phyloP scores from a whole-genome alignment of 2,329 filamentous ascomycete species.

The Penicillium sp. region DNA sequence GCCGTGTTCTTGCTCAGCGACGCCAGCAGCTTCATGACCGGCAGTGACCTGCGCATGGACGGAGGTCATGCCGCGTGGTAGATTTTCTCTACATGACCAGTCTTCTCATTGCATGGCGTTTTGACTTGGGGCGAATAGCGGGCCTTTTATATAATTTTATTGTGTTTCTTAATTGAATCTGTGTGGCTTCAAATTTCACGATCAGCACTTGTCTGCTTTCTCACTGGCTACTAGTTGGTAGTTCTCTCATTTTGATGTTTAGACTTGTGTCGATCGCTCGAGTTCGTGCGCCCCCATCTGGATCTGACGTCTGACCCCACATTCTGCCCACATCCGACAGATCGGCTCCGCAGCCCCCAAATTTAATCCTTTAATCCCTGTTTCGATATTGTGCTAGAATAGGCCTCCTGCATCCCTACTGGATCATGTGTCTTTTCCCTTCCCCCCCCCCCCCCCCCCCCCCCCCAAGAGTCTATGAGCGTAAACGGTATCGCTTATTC shows the following conservation, averaged over 20 bases:
- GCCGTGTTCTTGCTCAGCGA: slow-evolving; percentile 49
- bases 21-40: slow-evolving; percentile 56
- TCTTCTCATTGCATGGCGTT: slow-evolving; percentile 25
- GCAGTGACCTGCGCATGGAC: slow-evolving; percentile 54
- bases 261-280: slow-evolving; percentile 19
- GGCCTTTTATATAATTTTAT: not conserved
- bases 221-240: not conserved
- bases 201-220: slow-evolving; percentile 5
- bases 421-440: not conserved
- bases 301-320: slow-evolving; percentile 15
- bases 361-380: not conserved
- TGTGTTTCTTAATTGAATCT: slow-evolving; percentile 1
- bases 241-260: slow-evolving; percentile 5
- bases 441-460: not conserved
- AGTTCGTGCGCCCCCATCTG: slow-evolving; percentile 11
- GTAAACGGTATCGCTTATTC: not conserved
- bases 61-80: slow-evolving; percentile 57
- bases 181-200: not conserved
- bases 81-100: slow-evolving; percentile 4
- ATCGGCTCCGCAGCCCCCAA: slow-evolving; percentile 11
- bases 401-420: not conserved
- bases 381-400: not conserved
- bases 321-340: slow-evolving; percentile 8
- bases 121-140: not conserved
- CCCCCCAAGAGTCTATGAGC: not conserved